Percentiles rank a stretch among this genome's conserved stretches.
Conservation (phyloP, 129 eudicot genomes). For the Daucus carota region DH1_v3.0 NC_030382.2:41958501-41959000, state of each 20-base stretch:
- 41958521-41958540: not conserved
- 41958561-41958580: not conserved
- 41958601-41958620: not conserved
- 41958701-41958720: not conserved
- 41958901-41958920: constrained; percentile 7
- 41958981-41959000: not conserved
- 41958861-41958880: not conserved
- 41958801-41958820: not conserved
- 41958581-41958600: not conserved
- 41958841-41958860: not conserved
- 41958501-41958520: not conserved
- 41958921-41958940: not conserved
- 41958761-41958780: not conserved
- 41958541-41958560: not conserved
- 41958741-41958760: not conserved
- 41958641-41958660: not conserved
- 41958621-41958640: not conserved
- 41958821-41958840: not conserved
- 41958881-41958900: not conserved
- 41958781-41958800: not conserved
- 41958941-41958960: not conserved
- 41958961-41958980: constrained; percentile 11
- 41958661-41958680: not conserved
- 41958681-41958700: not conserved
- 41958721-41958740: not conserved